phyloP scores from a whole-genome alignment of 1,284 basidiomycete species.

The Boletus semigastroideus region DNA sequence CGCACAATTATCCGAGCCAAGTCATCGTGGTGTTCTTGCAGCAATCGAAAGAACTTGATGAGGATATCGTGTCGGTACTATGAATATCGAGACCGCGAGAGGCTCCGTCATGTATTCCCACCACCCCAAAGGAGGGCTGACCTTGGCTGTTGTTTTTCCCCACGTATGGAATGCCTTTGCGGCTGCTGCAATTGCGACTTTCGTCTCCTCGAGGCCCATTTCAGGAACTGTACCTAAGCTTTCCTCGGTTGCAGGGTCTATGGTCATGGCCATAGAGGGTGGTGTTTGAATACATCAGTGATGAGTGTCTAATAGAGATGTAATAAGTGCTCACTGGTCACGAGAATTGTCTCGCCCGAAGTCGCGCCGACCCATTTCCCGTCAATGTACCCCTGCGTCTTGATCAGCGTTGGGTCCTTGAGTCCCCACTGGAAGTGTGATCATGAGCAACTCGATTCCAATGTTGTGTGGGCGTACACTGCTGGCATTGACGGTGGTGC shows the following conservation, averaged over 20 bases:
- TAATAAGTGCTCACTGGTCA: constrained; percentile 62
- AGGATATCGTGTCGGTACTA: constrained; percentile 80
- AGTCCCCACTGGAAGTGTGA: constrained; percentile 57
- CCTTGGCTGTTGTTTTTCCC: constrained; percentile 81
- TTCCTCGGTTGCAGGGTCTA: constrained; percentile 84
- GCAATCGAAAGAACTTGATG: constrained; percentile 68
- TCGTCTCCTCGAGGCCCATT: constrained; percentile 81
- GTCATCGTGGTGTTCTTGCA: constrained; percentile 81
- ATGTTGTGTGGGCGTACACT: constrained; percentile 17
- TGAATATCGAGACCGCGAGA: background rate
- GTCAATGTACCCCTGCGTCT: constrained; percentile 74
- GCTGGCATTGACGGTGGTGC: constrained; percentile 31
- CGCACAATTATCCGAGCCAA: constrained; percentile 77
- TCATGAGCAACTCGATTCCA: background rate
- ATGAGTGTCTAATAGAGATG: background rate
- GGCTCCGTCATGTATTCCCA: background rate
- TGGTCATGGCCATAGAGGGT: background rate
- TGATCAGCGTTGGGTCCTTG: constrained; percentile 74
- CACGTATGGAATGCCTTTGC: constrained; percentile 75
- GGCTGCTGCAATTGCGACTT: constrained; percentile 78
- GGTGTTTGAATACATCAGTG: constrained; percentile 3
- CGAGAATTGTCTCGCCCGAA: constrained; percentile 67
- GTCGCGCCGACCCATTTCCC: constrained; percentile 84
- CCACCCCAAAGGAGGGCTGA: constrained; percentile 22
- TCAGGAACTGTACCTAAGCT: constrained; percentile 83